Percentiles rank a stretch among this genome's conserved stretches.
These are phyloP conservation scores for Aschersonia sp. DNA, from an alignment of 2,329 filamentous ascomycete genomes.

Conservation along the genomic window DNA sequence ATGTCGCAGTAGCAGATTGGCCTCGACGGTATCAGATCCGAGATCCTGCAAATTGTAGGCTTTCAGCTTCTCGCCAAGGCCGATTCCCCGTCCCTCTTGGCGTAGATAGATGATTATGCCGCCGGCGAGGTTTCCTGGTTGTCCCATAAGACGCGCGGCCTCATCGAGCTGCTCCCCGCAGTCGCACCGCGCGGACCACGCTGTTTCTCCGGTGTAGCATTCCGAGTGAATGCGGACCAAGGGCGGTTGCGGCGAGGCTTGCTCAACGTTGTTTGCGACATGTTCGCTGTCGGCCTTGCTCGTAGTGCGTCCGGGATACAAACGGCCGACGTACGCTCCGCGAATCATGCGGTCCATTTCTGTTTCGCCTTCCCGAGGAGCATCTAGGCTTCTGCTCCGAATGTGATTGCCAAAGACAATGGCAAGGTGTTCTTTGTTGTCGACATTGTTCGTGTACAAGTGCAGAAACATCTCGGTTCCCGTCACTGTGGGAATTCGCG, in stretches of 20 bases:
- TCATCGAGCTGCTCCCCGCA: constrained; percentile 97
- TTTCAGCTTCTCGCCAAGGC: constrained; percentile 88
- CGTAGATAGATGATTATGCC: constrained; percentile 93
- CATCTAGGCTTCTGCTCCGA: constrained; percentile 58
- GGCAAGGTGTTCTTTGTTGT: constrained; percentile 91
- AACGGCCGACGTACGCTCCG: constrained; percentile 77
- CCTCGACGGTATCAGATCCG: constrained; percentile 94
- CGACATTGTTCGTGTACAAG: constrained; percentile 81
- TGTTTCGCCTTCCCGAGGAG: constrained; percentile 59
- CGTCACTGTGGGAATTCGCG: constrained; percentile 81
- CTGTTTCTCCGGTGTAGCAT: constrained; percentile 97
- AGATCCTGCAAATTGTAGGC: constrained; percentile 96
- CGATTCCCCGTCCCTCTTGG: constrained; percentile 92
- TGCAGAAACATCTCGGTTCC: constrained; percentile 97
- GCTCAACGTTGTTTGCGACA: background rate
- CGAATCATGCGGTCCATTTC: constrained; percentile 87
- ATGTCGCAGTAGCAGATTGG: constrained; percentile 79
- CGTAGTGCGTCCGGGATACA: constrained; percentile 73
- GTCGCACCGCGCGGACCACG: constrained; percentile 95
- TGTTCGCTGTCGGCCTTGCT: constrained; percentile 34
- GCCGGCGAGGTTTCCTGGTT: constrained; percentile 47
- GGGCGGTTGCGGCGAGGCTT: constrained; percentile 26
- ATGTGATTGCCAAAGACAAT: constrained; percentile 92
- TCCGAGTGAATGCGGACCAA: constrained; percentile 94
- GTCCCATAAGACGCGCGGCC: constrained; percentile 82